Conservation (phyloP, 1,139 yeast species). For the Ashbya aceris region DNA sequence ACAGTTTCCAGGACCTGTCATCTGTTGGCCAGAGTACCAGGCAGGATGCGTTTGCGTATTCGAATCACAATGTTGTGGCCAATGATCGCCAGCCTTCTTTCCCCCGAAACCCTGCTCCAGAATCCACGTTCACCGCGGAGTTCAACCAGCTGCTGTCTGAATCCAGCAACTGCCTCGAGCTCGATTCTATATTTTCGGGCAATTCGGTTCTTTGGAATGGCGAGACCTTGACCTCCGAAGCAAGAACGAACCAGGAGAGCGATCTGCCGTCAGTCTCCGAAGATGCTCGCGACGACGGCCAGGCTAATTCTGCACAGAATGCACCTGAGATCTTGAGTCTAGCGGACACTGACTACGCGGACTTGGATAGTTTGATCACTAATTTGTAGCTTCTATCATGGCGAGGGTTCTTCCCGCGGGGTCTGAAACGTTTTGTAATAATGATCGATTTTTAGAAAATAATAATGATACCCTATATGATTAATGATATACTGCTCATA, state of each 20-base stretch:
- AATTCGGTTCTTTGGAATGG: background rate
- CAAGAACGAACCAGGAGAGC: background rate
- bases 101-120: conserved; percentile 1
- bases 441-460: background rate
- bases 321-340: too few species aligned
- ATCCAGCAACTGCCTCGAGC: conserved; percentile 3
- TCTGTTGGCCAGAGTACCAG: background rate
- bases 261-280: too few species aligned
- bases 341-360: conserved; percentile 14
- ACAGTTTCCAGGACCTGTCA: background rate
- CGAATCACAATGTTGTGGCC: background rate
- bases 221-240: background rate
- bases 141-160: conserved; percentile 9
- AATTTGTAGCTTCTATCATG: conserved; percentile 2
- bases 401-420: background rate
- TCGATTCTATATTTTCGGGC: background rate
- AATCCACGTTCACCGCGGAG: conserved; percentile 9
- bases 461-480: too few species aligned
- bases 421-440: background rate
- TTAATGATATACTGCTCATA: too few species aligned
- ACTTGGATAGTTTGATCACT: conserved; percentile 24
- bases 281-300: too few species aligned
- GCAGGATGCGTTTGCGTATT: background rate
- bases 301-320: too few species aligned
- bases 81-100: background rate